Evolutionary conservation across 805 yeast genomes (phyloP), one percentile per base, ranked within the genome.

Genomic region (Diddensiella santjacobensis): DNA sequence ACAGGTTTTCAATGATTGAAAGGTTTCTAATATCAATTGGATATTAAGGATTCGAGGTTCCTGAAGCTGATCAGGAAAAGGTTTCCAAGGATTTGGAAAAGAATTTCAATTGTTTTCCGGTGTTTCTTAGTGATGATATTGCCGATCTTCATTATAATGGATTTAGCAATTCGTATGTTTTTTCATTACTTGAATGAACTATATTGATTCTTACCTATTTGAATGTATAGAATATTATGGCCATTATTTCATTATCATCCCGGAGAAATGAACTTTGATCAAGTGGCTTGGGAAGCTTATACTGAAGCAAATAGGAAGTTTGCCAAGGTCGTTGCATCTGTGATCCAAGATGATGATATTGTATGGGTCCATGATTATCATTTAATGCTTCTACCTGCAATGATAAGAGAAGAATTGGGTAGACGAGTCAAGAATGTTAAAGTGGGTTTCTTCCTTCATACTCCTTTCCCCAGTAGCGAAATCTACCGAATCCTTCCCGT

Each of bases 301-400:
- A 85, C 88, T 48, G 93, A 88, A 64, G 98, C 98, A 4, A 93
- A 93, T 64, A 71, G 82, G 49, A 71, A 78, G 51, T 93, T 93
- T 71, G 93, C 96, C 10, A 71, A 78, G 33, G 83, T 77, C 36
- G 81, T 93, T 50, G 80, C 87, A 8, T 68, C 75, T 18, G 79
- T 80, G 58, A 83, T 86, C 35, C 73, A 80, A 24, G 95, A 88
- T 53, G 82, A 85, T 49, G 99, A 93, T 63, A 71, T 89, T 58
- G 84, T 95, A 13, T 93, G 99, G 99, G 91, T 93, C 36, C 99
- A 93, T 66, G 99, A 93, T 68, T 93, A 93, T 68, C 99, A 93
- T 67, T 73, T 93, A 60, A 93, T 93, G 99, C 70, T 93, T 20
- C 74, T 93, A 44, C 99, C 99, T 0, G 86, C 85, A 53, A 79